A percentile compares a stretch with the other conserved stretches of the same genome.
These are phyloP conservation scores for Acanthamoeba castellanii DNA, from an alignment of 208 protist species.

Conservation along the genomic window DNA sequence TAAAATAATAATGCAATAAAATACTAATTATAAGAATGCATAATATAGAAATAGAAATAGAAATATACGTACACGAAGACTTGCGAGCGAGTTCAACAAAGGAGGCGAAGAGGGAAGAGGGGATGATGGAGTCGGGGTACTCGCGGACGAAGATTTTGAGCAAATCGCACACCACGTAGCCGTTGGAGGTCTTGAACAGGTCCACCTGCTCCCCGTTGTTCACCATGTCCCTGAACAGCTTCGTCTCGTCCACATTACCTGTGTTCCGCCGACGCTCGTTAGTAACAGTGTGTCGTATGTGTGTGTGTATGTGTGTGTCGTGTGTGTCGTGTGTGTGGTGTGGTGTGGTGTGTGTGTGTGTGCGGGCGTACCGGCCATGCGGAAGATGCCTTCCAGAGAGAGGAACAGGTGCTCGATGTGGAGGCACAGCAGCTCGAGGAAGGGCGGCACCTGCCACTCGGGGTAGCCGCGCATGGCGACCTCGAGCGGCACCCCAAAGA, in stretches of 20 bases:
- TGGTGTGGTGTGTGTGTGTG: too few species aligned
- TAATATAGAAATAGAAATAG: background rate
- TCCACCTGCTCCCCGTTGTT: conserved; percentile 39
- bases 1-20: background rate
- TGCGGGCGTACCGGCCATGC: background rate
- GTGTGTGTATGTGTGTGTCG: too few species aligned
- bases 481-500: conserved; percentile 1
- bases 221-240: background rate
- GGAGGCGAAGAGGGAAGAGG: conserved; percentile 4
- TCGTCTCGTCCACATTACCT: conserved; percentile 44
- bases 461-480: background rate
- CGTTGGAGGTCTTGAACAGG: conserved; percentile 26
- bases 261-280: background rate
- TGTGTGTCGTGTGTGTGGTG: too few species aligned
- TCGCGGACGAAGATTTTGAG: conserved; percentile 36
- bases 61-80: background rate
- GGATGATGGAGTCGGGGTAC: conserved; percentile 23
- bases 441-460: conserved; percentile 32
- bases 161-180: conserved; percentile 35
- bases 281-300: too few species aligned
- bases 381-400: conserved; percentile 4
- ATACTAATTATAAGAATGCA: background rate
- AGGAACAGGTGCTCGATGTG: background rate
- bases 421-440: conserved; percentile 8
- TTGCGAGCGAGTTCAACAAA: conserved; percentile 17